These are phyloP conservation scores for Penicillium nordicum DNA, from an alignment of 2,329 filamentous ascomycete genomes.

Conservation along the genomic window DNA sequence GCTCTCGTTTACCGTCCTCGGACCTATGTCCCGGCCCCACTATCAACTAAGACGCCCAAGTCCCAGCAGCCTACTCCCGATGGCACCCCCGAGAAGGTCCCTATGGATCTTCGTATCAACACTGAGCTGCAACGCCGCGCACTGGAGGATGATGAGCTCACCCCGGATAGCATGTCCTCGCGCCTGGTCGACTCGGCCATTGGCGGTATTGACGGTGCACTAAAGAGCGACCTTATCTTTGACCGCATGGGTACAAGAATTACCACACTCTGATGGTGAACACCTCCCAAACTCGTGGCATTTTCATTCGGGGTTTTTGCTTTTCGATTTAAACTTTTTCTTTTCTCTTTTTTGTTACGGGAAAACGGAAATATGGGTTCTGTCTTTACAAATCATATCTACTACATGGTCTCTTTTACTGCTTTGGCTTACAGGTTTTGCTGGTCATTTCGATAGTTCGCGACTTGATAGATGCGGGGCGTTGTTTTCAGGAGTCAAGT, in stretches of 20 bases:
- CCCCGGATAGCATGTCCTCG: constrained; percentile 49
- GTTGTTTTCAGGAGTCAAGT: not conserved
- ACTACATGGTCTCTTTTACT: constrained; percentile 11
- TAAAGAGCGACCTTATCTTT: constrained; percentile 42
- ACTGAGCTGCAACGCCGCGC: constrained; percentile 38
- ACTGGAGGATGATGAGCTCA: constrained; percentile 44
- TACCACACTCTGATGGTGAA: constrained; percentile 19
- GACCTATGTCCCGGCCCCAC: constrained; percentile 35
- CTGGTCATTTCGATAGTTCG: not conserved
- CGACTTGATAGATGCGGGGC: not conserved
- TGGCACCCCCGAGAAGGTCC: constrained; percentile 30
- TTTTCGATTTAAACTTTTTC: not conserved
- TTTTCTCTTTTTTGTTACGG: not conserved
- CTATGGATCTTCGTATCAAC: constrained; percentile 46
- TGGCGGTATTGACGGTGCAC: constrained; percentile 39
- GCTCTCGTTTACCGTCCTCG: constrained; percentile 41
- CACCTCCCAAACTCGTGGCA: not conserved
- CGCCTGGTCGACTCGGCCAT: constrained; percentile 46
- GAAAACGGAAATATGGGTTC: constrained; percentile 2
- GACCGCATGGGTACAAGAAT: constrained; percentile 45
- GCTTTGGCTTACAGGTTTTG: constrained; percentile 4
- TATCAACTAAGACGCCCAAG: constrained; percentile 19
- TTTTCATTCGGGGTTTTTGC: constrained; percentile 1
- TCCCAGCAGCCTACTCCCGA: constrained; percentile 26
- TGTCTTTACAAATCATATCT: constrained; percentile 5